Conservation (phyloP, 768 basidiomycete genomes). For the Pleurotus djamor region DNA sequence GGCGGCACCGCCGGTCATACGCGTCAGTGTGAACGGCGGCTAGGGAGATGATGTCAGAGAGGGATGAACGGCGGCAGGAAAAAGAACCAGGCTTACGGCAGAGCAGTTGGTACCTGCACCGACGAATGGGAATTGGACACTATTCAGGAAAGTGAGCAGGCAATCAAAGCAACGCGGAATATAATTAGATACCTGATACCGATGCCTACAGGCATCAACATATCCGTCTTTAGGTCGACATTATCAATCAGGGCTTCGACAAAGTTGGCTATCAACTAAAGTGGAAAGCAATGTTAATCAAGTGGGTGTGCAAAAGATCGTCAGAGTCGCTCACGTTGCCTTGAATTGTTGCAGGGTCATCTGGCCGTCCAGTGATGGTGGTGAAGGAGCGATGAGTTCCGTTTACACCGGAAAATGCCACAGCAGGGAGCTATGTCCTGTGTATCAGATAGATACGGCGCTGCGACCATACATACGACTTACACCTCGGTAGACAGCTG, state of each 20-base stretch:
- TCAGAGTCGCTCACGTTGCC: constrained; percentile 11
- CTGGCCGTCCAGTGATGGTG: constrained; percentile 16
- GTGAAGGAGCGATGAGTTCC: constrained; percentile 25
- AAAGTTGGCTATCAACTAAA: constrained; percentile 15
- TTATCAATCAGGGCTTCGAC: constrained; percentile 20
- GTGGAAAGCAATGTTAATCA: background rate
- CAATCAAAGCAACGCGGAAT: background rate
- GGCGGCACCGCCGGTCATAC: constrained; percentile 23
- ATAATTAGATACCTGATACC: constrained; percentile 18
- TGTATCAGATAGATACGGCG: background rate
- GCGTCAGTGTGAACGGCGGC: constrained; percentile 25
- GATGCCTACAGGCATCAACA: constrained; percentile 21
- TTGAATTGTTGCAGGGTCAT: constrained; percentile 24
- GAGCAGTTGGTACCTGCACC: constrained; percentile 5
- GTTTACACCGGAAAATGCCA: constrained; percentile 26
- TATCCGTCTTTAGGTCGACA: constrained; percentile 16
- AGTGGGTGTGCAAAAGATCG: background rate
- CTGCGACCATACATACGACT: background rate
- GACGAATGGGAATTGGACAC: constrained; percentile 8
- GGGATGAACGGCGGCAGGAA: background rate
- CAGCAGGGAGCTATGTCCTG: constrained; percentile 18
- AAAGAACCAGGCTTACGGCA: background rate
- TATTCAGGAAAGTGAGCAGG: background rate
- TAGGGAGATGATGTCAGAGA: background rate
- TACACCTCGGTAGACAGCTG: constrained; percentile 22